Evolutionary conservation across 1,139 yeast species (phyloP).

Genomic region (Hemisphaericaspora subhashii): DNA sequence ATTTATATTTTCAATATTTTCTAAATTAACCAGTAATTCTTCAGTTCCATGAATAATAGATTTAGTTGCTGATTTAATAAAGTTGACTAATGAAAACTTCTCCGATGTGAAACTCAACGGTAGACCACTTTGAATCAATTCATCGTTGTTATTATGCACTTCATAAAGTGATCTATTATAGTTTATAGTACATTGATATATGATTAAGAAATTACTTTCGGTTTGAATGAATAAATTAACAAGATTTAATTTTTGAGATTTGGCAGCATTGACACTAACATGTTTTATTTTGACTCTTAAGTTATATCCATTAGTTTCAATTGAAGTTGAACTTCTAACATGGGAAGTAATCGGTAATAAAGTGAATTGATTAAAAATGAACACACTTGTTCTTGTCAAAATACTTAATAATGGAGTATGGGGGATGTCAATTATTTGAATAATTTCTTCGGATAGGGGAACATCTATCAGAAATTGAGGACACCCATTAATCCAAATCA

Average conservation of each 20-base stretch:
- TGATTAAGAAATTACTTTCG: slow-evolving; percentile 29
- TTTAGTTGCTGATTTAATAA: slow-evolving; percentile 39
- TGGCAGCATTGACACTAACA: slow-evolving; percentile 27
- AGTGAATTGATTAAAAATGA: slow-evolving; percentile 30
- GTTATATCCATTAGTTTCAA: slow-evolving; percentile 36
- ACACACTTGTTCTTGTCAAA: slow-evolving; percentile 29
- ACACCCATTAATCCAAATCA: slow-evolving; percentile 42
- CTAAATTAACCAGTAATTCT: slow-evolving; percentile 24
- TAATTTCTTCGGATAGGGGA: slow-evolving; percentile 20
- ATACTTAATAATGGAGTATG: slow-evolving; percentile 38
- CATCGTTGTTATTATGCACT: slow-evolving; percentile 26
- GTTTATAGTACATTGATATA: slow-evolving; percentile 35
- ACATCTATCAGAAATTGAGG: slow-evolving; percentile 35
- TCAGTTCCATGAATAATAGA: slow-evolving; percentile 30
- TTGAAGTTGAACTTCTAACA: slow-evolving; percentile 29
- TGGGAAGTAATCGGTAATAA: slow-evolving; percentile 38
- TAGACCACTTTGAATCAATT: slow-evolving; percentile 33
- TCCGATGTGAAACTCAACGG: slow-evolving; percentile 32
- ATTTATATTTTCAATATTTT: slow-evolving; percentile 40
- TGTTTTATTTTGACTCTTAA: slow-evolving; percentile 27
- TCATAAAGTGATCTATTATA: slow-evolving; percentile 35
- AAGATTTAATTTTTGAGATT: slow-evolving; percentile 26
- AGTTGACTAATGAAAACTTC: slow-evolving; percentile 28
- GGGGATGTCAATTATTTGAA: slow-evolving; percentile 29
- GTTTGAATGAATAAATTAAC: slow-evolving; percentile 40